Percentiles rank a stretch among this genome's conserved stretches.
These are phyloP conservation scores for Parathielavia hyrcaniae DNA, from an alignment of 495 filamentous ascomycete genomes.

Conservation along the genomic window DNA sequence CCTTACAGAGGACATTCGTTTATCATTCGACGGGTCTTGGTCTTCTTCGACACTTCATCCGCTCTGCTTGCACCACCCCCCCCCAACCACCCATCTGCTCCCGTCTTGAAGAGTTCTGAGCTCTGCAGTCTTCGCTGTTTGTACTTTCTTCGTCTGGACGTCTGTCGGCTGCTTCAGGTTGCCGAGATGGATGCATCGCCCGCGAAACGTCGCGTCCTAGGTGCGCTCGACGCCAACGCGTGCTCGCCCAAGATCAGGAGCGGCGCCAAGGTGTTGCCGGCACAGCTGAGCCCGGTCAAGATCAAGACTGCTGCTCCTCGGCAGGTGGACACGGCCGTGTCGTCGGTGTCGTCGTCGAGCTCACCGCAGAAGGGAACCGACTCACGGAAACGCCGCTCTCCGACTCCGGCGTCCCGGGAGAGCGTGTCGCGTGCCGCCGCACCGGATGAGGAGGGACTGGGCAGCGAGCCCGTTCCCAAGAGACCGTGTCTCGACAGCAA, in stretches of 20 bases:
- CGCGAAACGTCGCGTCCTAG: slow-evolving; percentile 44
- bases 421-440: not conserved
- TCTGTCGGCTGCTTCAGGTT: too few relatives aligned
- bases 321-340: not conserved
- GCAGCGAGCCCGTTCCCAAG: slow-evolving; percentile 13
- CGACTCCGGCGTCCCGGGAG: not conserved
- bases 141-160: not conserved
- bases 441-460: not conserved
- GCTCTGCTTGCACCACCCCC: not conserved
- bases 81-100: not conserved
- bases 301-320: not conserved
- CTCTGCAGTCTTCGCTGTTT: not conserved
- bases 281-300: not conserved
- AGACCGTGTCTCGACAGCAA: slow-evolving; percentile 7
- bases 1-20: not conserved
- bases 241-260: slow-evolving; percentile 21
- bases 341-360: too few relatives aligned
- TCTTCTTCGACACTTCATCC: not conserved
- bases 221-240: slow-evolving; percentile 39
- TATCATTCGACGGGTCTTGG: not conserved
- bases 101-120: not conserved
- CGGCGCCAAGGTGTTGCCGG: not conserved
- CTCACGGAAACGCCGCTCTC: slow-evolving; percentile 5
- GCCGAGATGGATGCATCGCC: slow-evolving; percentile 36
- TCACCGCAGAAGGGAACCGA: not conserved